Percentiles rank a stretch among this genome's conserved stretches.
Evolutionary conservation across 2,329 filamentous ascomycete genomes (phyloP).

Genomic region (Fusarium mundagurra): DNA sequence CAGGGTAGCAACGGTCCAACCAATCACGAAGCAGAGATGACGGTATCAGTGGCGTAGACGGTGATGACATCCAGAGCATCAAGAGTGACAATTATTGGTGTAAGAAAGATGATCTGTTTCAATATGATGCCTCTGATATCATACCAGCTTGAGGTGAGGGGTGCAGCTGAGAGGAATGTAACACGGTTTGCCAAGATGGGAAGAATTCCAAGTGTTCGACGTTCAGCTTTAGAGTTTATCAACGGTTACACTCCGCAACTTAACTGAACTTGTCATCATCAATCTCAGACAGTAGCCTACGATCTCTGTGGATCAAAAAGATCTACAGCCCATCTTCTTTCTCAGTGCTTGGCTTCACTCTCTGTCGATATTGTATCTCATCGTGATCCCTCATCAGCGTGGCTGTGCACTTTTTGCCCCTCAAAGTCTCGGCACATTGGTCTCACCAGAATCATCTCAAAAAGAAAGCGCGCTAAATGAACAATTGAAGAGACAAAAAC

Average conservation of each 20-base stretch:
- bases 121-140: not conserved
- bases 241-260: conserved; percentile 1
- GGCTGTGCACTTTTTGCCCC: conserved; percentile 29
- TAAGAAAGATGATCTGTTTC: not conserved
- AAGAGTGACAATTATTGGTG: conserved; percentile 2
- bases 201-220: not conserved
- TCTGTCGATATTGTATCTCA: not conserved
- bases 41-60: conserved; percentile 18
- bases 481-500: not conserved
- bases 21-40: conserved; percentile 27
- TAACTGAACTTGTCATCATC: not conserved
- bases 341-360: not conserved
- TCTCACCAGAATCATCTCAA: not conserved
- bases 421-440: conserved; percentile 5
- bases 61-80: not conserved
- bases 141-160: not conserved
- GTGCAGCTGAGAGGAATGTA: not conserved
- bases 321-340: not conserved
- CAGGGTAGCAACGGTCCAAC: conserved; percentile 19
- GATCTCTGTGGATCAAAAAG: not conserved
- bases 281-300: not conserved
- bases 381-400: conserved; percentile 1
- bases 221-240: not conserved
- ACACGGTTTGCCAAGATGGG: not conserved
- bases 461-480: conserved; percentile 15